Conservation (phyloP, 371 early-diverging fungal genomes). For the Syncephalastrum sp. region DNA sequence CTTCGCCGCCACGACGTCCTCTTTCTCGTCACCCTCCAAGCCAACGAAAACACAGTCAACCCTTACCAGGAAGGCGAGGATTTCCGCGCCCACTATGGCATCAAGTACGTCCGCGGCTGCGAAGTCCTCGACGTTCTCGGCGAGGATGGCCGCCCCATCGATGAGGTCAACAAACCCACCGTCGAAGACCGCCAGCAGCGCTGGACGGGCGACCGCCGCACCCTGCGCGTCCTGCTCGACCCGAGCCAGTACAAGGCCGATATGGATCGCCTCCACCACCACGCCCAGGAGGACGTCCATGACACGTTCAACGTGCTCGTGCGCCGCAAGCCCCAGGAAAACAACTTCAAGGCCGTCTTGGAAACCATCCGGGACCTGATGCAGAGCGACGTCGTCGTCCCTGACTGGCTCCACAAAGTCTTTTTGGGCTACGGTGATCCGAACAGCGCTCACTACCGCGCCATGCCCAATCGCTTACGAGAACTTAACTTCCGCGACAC, state of each 20-base stretch:
- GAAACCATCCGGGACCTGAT: constrained; percentile 88
- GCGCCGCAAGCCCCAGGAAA: constrained; percentile 84
- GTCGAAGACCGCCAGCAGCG: constrained; percentile 37
- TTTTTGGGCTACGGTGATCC: constrained; percentile 96
- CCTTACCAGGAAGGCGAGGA: constrained; percentile 45
- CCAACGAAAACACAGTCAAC: constrained; percentile 48
- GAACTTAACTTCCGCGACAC: constrained; percentile 83
- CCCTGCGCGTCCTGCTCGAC: constrained; percentile 81
- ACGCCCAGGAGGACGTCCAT: constrained; percentile 61
- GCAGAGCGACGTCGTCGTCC: constrained; percentile 76
- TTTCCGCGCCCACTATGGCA: constrained; percentile 71
- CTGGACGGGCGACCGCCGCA: constrained; percentile 57
- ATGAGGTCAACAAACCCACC: constrained; percentile 46
- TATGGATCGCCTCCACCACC: constrained; percentile 17
- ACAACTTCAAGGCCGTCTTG: constrained; percentile 89
- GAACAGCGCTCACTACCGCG: constrained; percentile 65
- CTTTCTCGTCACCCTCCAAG: constrained; percentile 14
- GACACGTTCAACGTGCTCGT: constrained; percentile 85
- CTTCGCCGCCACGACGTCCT: constrained; percentile 59
- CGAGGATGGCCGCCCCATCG: constrained; percentile 65
- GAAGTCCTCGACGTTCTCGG: constrained; percentile 80
- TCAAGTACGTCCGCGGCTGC: constrained; percentile 84
- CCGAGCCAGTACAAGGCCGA: constrained; percentile 77
- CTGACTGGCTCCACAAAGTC: constrained; percentile 87
- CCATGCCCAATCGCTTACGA: constrained; percentile 50